Base-by-base conservation (phyloP, 306 rosid species). In the Quercus engelmannii region DNA sequence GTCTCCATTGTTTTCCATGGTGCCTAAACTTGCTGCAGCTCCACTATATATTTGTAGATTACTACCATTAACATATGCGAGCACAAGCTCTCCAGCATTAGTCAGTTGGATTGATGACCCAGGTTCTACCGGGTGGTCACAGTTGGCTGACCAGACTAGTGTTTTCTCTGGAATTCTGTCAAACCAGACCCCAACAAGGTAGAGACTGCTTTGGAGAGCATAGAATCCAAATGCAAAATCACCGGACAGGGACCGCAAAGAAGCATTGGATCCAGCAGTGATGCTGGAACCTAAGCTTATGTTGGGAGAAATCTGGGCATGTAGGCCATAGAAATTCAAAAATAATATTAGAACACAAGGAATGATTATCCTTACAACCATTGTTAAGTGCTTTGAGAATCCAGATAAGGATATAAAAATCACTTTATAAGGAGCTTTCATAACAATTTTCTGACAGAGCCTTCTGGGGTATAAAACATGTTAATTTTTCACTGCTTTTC, bases 171-270 rank as follows among this genome's bases (percentile, higher is more conserved):
- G 73, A 73, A 81, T 85, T 10, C 65, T 85, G 1, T 59, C 83
- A 41, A 70, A 85, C 88, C 88, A 81, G 64, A 78, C 81, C 75
- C 81, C 83, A 1, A 15, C 38, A 54, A 85, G 73, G 31, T 69
- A 81, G 54, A 78, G 77, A 63, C 64, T 80, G 4, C 10, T 54
- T 23, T 62, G 30, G 59, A 81, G 51, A 55, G 0, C 49, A 41
- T 70, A 18, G 81, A 85, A 85, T 75, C 83, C 88, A 23, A 84
- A 85, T 71, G 82, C 85, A 55, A 78, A 85, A 46, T 85, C 85
- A 14, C 76, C 83, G 0, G 69, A 81, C 38, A 78, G 78, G 4
- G 85, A 85, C 46, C 75, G 75, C 85, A 80, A 85, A 1, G 83
- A 70, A 62, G 69, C 55, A 52, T 81, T 81, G 38, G 83, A 78